Conservation (phyloP, 1,139 yeast genomes). For the Arxiozyma bovina region DNA sequence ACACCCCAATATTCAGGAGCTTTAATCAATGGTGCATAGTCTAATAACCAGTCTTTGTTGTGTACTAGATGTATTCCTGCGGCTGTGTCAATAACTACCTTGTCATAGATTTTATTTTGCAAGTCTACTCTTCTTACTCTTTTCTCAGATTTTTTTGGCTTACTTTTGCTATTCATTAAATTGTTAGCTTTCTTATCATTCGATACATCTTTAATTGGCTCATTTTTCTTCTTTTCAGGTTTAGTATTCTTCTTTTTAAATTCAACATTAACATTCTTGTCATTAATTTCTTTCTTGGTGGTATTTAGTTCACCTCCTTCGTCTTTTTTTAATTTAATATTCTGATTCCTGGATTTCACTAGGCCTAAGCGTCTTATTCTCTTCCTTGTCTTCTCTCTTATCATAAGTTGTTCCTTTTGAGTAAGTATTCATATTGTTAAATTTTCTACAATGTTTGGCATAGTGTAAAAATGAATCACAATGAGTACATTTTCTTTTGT, state of each 20-base stretch:
- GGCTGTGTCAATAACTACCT: no score
- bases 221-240: neutral
- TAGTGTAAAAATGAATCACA: no score
- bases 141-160: neutral
- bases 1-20: no score
- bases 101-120: neutral
- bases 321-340: no score
- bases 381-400: neutral
- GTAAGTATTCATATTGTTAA: no score
- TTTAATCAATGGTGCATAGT: no score
- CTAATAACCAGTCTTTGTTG: no score
- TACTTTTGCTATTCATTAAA: neutral
- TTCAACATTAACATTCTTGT: neutral
- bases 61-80: no score
- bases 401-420: neutral
- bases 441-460: no score
- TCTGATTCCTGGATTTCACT: no score
- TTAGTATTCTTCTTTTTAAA: neutral
- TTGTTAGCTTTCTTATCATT: neutral
- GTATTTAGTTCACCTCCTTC: neutral
- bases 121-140: neutral
- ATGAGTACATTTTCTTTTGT: no score
- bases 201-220: neutral
- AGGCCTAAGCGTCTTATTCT: no score
- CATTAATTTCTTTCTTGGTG: neutral